Base-by-base conservation (phyloP, 805 yeast species). In the Lipomyces yamadae region DNA sequence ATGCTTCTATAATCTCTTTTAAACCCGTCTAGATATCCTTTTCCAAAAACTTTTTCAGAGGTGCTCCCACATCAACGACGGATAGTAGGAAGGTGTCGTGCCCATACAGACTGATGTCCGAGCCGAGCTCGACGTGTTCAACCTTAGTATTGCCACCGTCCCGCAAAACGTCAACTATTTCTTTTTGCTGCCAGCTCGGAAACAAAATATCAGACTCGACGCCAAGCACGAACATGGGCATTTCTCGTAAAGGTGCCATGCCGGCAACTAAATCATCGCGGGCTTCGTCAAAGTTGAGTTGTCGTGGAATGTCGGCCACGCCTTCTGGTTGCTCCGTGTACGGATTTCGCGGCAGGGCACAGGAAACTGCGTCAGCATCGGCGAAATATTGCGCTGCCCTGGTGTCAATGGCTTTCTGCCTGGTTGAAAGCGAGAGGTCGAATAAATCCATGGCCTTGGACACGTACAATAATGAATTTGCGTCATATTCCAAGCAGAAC, bases 371-470 rank as follows among this genome's bases (percentile, higher is more conserved):
- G 29, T 18, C 60, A 2, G 62, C 58, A 6, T 42, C 55, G 30
- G 45, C 54, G 15, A 18, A 29, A 33, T 48, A 33, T 30, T 52
- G 13, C 35, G 50, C 24, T 4, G 67, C 61, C 4, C 71, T 60
- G 3, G 65, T 66, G 6, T 32, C 56, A 29, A 63, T 32, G 4
- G 70, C 70, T 33, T 50, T 52, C 35, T 60, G 60, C 15, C 69
- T 57, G 11, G 63, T 60, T 2, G 74, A 63, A 5, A 60, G 63
- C 10, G 70, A 62, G 33, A 93, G 79, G 75, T 93, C 97, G 78
- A 93, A 93, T 74, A 93, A 79, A 76, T 93, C 98, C 98, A 93
- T 93, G 0, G 97, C 97, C 77, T 93, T 93, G 68, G 93, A 89
- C 11, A 93, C 86, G 76, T 93, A 92, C 60, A 92, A 81, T 72